These are phyloP conservation scores for Suillus placidus DNA, from an alignment of 768 basidiomycete genomes.

Conservation along the genomic window DNA sequence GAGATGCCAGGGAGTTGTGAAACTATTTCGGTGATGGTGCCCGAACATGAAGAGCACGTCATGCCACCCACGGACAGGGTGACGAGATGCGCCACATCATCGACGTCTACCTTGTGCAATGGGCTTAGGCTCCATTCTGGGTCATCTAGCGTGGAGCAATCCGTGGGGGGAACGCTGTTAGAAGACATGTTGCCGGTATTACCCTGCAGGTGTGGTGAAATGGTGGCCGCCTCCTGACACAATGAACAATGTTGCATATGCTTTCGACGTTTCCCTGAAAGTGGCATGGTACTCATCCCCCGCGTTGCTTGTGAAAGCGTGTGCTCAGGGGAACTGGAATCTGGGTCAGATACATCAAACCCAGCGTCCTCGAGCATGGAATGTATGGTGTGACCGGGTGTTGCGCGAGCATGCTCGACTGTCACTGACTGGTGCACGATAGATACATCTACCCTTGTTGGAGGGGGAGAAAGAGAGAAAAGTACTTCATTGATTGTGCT, in stretches of 20 bases:
- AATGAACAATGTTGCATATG: constrained; percentile 45
- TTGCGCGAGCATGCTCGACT: constrained; percentile 38
- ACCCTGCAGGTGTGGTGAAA: not conserved
- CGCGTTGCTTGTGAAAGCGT: constrained; percentile 9
- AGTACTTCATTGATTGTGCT: constrained; percentile 47
- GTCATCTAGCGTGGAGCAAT: not conserved
- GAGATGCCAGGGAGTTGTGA: constrained; percentile 54
- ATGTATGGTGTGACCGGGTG: constrained; percentile 36
- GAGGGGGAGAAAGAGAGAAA: constrained; percentile 38
- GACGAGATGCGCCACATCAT: constrained; percentile 33
- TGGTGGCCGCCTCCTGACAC: constrained; percentile 37
- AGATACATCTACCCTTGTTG: constrained; percentile 45
- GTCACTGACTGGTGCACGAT: constrained; percentile 48
- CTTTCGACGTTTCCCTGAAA: constrained; percentile 23
- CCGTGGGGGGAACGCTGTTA: not conserved
- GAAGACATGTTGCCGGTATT: constrained; percentile 12
- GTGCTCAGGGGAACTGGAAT: not conserved
- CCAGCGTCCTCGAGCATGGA: constrained; percentile 46
- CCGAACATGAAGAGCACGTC: constrained; percentile 73
- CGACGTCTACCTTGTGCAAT: not conserved
- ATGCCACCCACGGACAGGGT: constrained; percentile 71
- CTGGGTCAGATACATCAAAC: constrained; percentile 41
- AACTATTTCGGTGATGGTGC: constrained; percentile 54
- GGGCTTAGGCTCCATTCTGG: not conserved
- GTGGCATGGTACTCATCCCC: constrained; percentile 4